Conservation (phyloP, 805 yeast species). For the Suhomyces pyralidae region DNA sequence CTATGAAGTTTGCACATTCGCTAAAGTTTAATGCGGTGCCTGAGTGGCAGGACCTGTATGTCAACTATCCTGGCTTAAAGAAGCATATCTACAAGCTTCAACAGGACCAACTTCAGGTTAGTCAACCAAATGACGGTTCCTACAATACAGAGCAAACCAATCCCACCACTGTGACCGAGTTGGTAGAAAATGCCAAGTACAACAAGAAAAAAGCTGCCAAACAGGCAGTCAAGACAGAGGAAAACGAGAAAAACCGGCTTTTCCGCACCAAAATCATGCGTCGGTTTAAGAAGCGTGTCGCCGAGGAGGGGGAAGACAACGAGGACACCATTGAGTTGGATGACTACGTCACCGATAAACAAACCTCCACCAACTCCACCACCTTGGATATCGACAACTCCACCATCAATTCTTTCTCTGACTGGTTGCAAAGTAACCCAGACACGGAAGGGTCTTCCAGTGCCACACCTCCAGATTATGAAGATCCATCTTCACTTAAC, state of each 20-base stretch:
- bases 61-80: conserved; percentile 50
- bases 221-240: background rate
- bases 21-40: conserved; percentile 53
- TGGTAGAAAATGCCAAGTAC: conserved; percentile 16
- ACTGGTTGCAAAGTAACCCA: background rate
- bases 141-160: conserved; percentile 15
- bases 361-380: conserved; percentile 10
- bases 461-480: background rate
- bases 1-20: conserved; percentile 52
- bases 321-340: background rate
- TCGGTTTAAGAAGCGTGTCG: conserved; percentile 14
- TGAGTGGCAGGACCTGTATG: conserved; percentile 48
- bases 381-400: conserved; percentile 18
- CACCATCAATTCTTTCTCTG: conserved; percentile 13
- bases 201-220: conserved; percentile 2
- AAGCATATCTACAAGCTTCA: conserved; percentile 56
- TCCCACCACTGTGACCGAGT: conserved; percentile 26
- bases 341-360: conserved; percentile 5
- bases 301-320: background rate
- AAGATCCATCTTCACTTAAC: conserved; percentile 6
- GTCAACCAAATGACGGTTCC: conserved; percentile 23
- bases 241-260: background rate
- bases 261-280: conserved; percentile 14
- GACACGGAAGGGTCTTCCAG: background rate
- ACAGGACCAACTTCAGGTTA: conserved; percentile 26